phyloP scores from a whole-genome alignment of 2,329 filamentous ascomycete species.

The Pseudogymnoascus sp. region DNA sequence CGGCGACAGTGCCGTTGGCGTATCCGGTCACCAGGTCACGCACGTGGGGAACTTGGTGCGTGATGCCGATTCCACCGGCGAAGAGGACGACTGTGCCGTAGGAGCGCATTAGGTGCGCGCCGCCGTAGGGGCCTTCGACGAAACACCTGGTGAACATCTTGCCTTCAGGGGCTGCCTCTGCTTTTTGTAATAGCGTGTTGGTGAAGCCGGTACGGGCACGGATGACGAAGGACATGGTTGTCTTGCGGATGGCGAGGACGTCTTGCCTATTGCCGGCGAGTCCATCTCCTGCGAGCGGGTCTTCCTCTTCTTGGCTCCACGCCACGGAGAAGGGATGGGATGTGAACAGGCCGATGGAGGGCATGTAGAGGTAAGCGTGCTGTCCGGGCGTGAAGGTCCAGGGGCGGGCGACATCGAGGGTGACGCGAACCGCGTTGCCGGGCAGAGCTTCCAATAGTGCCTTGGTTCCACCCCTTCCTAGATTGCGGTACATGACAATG shows the following conservation, averaged over 20 bases:
- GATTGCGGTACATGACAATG: slow-evolving; percentile 56
- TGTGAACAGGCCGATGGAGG: slow-evolving; percentile 61
- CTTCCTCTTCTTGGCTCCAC: slow-evolving; percentile 62
- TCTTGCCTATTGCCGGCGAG: slow-evolving; percentile 53
- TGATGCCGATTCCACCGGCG: slow-evolving; percentile 73
- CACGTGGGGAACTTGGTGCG: slow-evolving; percentile 69
- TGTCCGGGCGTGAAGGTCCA: slow-evolving; percentile 69
- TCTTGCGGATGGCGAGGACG: slow-evolving; percentile 51
- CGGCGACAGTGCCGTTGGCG: slow-evolving; percentile 59
- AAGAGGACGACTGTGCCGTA: slow-evolving; percentile 75
- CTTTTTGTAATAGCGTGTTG: slow-evolving; percentile 58
- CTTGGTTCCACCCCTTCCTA: slow-evolving; percentile 57
- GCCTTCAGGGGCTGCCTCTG: slow-evolving; percentile 51
- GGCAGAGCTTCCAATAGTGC: slow-evolving; percentile 68
- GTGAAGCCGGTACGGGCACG: slow-evolving; percentile 69
- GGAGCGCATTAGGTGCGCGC: slow-evolving; percentile 60
- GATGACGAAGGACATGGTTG: slow-evolving; percentile 62
- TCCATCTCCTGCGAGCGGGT: slow-evolving; percentile 40
- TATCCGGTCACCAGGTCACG: slow-evolving; percentile 63
- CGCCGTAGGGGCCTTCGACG: slow-evolving; percentile 72
- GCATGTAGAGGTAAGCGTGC: slow-evolving; percentile 74
- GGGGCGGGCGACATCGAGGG: slow-evolving; percentile 65
- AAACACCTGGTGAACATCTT: slow-evolving; percentile 56
- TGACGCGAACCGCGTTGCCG: slow-evolving; percentile 66
- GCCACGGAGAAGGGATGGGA: slow-evolving; percentile 74